Base-by-base conservation (phyloP, 2,329 filamentous ascomycete genomes). In the Aureobasidium leucospermi region DNA sequence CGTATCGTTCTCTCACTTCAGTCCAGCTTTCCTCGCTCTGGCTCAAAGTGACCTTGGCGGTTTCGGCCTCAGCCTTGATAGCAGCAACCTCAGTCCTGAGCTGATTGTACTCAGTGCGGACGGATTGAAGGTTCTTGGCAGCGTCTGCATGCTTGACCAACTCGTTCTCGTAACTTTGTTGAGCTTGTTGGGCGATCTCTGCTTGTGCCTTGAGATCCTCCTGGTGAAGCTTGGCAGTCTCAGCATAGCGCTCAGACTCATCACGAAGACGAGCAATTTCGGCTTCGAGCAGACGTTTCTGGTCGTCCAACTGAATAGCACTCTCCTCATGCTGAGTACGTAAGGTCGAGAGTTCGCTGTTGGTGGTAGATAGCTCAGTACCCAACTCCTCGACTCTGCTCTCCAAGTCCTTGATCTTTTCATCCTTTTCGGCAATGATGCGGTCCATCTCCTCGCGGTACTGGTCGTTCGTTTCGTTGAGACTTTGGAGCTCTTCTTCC, bases 141-240 rank as follows among this genome's bases (percentile, higher is more conserved):
- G 93, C 94, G 65, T 96, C 90, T 1, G 92, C 93, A 74, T 99
- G 94, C 76, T 94, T 96, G 67, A 96, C 83, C 10, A 99, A 81
- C 72, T 99, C 94, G 63, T 86, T 86, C 72, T 99, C 95, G 70
- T 99, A 99, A 66, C 94, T 92, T 69, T 96, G 88, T 71, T 99
- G 94, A 3, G 94, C 91, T 71, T 90, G 89, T 57, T 90, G 86
- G 2, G 94, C 91, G 68, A 99, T 97, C 46, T 95, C 89, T 31
- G 93, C 92, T 73, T 99, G 94, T 0, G 90, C 87, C 63, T 94
- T 92, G 43, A 97, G 83, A 67, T 97, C 92, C 67, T 96, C 88
- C 70, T 95, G 90, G 69, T 96, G 89, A 69, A 88, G 90, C 65
- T 89, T 86, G 34, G 90, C 86, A 52, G 91, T 87, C 62, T 90